These are phyloP conservation scores for Huntiella moniliformis DNA, from an alignment of 2,329 filamentous ascomycete species.

Conservation along the genomic window DNA sequence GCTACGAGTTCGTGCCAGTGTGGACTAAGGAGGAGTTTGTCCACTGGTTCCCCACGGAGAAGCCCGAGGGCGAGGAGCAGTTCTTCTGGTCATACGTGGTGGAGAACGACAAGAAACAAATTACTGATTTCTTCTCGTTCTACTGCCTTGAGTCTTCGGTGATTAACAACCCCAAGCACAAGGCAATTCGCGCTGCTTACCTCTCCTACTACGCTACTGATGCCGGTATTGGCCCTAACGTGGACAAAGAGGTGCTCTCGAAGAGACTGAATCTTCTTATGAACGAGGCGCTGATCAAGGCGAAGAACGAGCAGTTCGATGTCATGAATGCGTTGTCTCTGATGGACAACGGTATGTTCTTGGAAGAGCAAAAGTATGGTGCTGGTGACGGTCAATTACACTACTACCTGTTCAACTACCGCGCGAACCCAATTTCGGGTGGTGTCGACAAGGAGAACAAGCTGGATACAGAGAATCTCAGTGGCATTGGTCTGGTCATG, in stretches of 20 bases:
- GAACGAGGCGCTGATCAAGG: conserved; percentile 70
- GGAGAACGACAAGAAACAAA: conserved; percentile 54
- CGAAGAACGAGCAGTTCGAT: conserved; percentile 71
- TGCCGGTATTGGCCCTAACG: conserved; percentile 42
- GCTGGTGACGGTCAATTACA: conserved; percentile 86
- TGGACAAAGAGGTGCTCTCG: conserved; percentile 44
- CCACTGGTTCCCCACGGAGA: conserved; percentile 56
- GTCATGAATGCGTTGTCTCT: conserved; percentile 92
- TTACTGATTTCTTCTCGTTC: conserved; percentile 95
- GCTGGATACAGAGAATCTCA: conserved; percentile 58
- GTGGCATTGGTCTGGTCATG: conserved; percentile 83
- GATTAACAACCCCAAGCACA: conserved; percentile 62
- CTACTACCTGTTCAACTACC: conserved; percentile 97
- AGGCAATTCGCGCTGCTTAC: conserved; percentile 73
- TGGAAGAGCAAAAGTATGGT: conserved; percentile 87
- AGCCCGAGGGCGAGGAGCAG: conserved; percentile 53
- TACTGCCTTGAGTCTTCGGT: conserved; percentile 88
- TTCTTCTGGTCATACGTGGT: conserved; percentile 91
- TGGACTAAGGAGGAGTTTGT: conserved; percentile 65
- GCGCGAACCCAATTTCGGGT: conserved; percentile 64
- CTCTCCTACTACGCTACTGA: conserved; percentile 94
- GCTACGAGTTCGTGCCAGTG: conserved; percentile 68
- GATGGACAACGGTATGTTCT: conserved; percentile 84
- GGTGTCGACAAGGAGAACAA: conserved; percentile 66
- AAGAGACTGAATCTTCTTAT: conserved; percentile 63